Percentiles rank a stretch among this genome's conserved stretches.
These are phyloP conservation scores for Melampsora americana DNA, from an alignment of 1,284 basidiomycete species.

Conservation along the genomic window DNA sequence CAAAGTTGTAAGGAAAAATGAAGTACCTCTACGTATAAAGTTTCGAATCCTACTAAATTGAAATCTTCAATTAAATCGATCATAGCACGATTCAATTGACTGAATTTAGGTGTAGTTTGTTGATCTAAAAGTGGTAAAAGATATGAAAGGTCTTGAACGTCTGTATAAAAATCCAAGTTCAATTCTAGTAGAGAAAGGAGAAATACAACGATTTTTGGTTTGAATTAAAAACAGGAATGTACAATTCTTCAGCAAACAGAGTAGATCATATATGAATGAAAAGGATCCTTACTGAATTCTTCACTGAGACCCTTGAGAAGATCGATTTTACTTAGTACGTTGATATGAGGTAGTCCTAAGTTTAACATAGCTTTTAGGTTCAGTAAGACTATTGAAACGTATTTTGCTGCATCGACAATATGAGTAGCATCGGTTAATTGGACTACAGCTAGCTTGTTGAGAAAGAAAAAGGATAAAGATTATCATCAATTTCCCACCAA, in stretches of 20 bases:
- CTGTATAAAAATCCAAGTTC: slow-evolving; percentile 95
- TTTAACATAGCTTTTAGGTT: slow-evolving; percentile 96
- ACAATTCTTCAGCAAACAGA: not conserved
- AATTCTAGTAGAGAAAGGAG: too few relatives aligned
- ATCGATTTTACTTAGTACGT: slow-evolving; percentile 95
- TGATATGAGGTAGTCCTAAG: slow-evolving; percentile 92
- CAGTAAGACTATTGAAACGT: slow-evolving; percentile 84
- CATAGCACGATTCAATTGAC: slow-evolving; percentile 79
- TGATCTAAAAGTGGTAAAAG: slow-evolving; percentile 68
- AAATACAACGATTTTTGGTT: too few relatives aligned
- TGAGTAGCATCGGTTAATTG: slow-evolving; percentile 96
- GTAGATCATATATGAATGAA: too few relatives aligned
- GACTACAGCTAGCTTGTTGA: slow-evolving; percentile 75
- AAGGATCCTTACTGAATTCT: slow-evolving; percentile 64
- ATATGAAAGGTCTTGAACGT: slow-evolving; percentile 91
- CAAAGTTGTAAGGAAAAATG: not conserved
- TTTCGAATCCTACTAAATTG: slow-evolving; percentile 92
- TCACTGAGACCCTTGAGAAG: slow-evolving; percentile 74
- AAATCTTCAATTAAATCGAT: slow-evolving; percentile 91
- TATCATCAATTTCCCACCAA: not conserved
- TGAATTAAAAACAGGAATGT: not conserved
- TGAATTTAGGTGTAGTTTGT: slow-evolving; percentile 56
- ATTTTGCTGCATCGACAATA: slow-evolving; percentile 92
- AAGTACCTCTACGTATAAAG: slow-evolving; percentile 76
- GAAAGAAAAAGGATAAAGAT: not conserved